Evolutionary conservation across 257 asterid species (phyloP), one percentile per base, ranked within the genome.

Genomic region (Avicennia marina): DNA sequence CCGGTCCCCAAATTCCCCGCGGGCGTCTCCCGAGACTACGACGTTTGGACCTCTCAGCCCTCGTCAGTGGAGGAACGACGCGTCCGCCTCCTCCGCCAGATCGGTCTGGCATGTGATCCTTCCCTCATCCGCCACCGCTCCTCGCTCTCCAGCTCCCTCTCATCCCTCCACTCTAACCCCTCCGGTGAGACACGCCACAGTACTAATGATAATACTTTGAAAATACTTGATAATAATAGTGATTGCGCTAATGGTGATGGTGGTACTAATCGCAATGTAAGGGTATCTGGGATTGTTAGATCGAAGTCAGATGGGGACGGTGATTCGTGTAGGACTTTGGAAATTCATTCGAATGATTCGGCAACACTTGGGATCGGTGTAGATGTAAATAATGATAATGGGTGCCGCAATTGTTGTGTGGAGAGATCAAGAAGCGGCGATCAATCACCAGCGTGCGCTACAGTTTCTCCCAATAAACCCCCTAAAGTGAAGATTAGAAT

Each of bases 61-160:
- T 74, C 84, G 45, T 88, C 98, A 17, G 87, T 91, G 64, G 85
- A 85, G 56, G 88, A 87, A 76, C 95, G 98, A 38, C 96, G 98
- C 22, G 36, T 80, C 41, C 79, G 74, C 31, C 90, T 91, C 53
- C 84, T 91, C 50, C 64, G 64, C 40, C 87, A 78, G 72, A 79
- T 88, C 88, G 98, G 98, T 0, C 96, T 90, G 70, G 62, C 70
- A 41, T 72, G 81, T n/a, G 94, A 90, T 78, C 85, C 90, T 7
- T 54, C 94, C 15, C 76, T 90, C 45, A 79, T 75, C 68, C 89
- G 91, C 49, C 84, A 75, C 34, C 70, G 81, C 38, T 72, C 86
- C 47, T 62, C 91, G 0, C 69, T 74, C 31, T 78, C 95, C 13
- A 6, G 31, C 34, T 54, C 74, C 15, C 25, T 56, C 54, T 63